Base-by-base conservation (phyloP, 148 eudicot genomes). In the Camellia japonica region DNA sequence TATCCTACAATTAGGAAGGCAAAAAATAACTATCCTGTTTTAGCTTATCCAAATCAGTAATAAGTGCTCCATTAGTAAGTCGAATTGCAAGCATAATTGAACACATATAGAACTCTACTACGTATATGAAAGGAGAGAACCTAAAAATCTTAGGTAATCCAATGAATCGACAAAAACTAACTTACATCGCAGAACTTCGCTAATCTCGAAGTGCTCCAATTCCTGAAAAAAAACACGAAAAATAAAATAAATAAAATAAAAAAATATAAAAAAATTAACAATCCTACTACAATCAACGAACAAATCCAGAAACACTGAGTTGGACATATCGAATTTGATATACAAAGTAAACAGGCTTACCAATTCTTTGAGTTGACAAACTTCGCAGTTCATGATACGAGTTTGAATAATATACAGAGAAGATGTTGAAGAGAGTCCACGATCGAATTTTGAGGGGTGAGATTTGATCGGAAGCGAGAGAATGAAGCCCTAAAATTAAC, bases 281-380 rank as follows among this genome's bases (percentile, higher is more conserved):
- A 30, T 30, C 38, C 38, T 30, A 30, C 38, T 30, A 30, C 38
- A 30, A 30, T 30, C 38, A 30, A 30, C 38, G 38, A 30, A 30
- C 38, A 30, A 30, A 30, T 30, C 1, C 38, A 30, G 38, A 30
- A 30, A 30, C 38, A 30, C 1, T 30, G 38, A 30, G 38, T 30
- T 30, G 11, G 71, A 23, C 46, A 43, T 18, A 75, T 42, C 52
- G 13, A 71, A 71, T 49, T 71, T 71, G 20, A 65, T 42, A 59
- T 8, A 62, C 10, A 23, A 65, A 44, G 52, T 56, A 30, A 52
- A 80, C 82, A 58, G 5, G 62, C 84, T 70, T 80, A 93, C 99
- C 82, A 95, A 87, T 86, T 95, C 99, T 84, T 93, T 93, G 87
- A 95, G 99, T 80, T 91, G 97, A 86, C 97, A 95, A 82, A 91